phyloP scores from a whole-genome alignment of 2,329 filamentous ascomycete genomes.

The Xylaria sp. region DNA sequence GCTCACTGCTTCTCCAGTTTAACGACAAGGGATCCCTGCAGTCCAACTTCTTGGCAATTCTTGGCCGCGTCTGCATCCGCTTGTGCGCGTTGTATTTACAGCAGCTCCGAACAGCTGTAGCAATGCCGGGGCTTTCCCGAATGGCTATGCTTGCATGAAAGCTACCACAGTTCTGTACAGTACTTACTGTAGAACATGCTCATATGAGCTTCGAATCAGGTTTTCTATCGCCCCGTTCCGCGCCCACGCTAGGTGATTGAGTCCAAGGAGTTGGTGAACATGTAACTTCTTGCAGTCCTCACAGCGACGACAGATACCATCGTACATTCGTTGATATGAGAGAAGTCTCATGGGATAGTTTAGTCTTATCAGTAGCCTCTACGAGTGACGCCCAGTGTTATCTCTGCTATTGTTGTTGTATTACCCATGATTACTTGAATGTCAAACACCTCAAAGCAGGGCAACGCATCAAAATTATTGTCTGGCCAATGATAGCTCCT shows the following conservation, averaged over 20 bases:
- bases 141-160: slow-evolving; percentile 16
- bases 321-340: neutral
- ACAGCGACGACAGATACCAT: neutral
- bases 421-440: neutral
- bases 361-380: neutral
- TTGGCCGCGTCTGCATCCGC: slow-evolving; percentile 37
- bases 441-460: slow-evolving; percentile 1
- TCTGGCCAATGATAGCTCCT: slow-evolving; percentile 23
- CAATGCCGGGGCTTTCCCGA: slow-evolving; percentile 20
- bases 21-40: slow-evolving; percentile 18
- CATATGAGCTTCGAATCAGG: slow-evolving; percentile 17
- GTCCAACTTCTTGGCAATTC: slow-evolving; percentile 17
- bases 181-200: neutral
- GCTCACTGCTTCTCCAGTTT: slow-evolving; percentile 7
- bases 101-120: neutral
- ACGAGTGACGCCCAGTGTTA: neutral
- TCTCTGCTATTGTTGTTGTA: neutral
- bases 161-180: neutral
- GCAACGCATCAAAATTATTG: slow-evolving; percentile 17
- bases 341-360: neutral
- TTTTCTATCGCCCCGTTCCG: slow-evolving; percentile 16
- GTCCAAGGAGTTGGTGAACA: neutral
- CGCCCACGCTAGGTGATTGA: neutral
- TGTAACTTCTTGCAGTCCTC: neutral
- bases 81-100: slow-evolving; percentile 25